Conservation (phyloP, 495 filamentous ascomycete genomes). For the Talaromyces adpressus region DNA sequence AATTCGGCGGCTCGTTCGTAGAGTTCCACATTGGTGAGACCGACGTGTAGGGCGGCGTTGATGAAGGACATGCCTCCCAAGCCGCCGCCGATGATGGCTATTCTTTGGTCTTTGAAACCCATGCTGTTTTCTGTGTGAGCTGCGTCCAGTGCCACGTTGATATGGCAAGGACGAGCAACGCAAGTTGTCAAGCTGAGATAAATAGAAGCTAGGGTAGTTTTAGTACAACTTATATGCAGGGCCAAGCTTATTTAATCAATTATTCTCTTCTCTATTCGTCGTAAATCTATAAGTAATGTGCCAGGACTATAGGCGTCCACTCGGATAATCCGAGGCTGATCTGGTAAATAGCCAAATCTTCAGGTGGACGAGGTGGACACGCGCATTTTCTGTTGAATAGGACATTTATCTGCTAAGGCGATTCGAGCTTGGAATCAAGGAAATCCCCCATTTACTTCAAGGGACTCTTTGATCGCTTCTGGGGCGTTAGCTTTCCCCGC, state of each 20-base stretch:
- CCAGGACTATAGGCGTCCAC: not conserved
- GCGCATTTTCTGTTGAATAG: not conserved
- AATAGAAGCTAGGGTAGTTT: not conserved
- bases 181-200: not conserved
- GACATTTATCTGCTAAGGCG: not conserved
- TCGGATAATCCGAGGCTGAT: not conserved
- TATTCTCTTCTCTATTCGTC: not conserved
- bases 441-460: not conserved
- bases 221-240: not conserved
- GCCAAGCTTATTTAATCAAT: not conserved
- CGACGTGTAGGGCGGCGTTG: slow-evolving; percentile 41
- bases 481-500: not conserved
- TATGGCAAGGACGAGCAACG: not conserved
- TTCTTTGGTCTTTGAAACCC: slow-evolving; percentile 25
- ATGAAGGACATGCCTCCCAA: slow-evolving; percentile 44
- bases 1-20: slow-evolving; percentile 49
- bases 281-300: not conserved
- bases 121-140: slow-evolving; percentile 8
- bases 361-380: not conserved
- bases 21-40: slow-evolving; percentile 38
- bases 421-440: too few species aligned
- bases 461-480: not conserved
- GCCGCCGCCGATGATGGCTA: slow-evolving; percentile 53
- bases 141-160: not conserved
- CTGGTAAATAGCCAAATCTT: not conserved